Conservation (phyloP, 83 land plant genomes). For the Thuja plicata region DNA sequence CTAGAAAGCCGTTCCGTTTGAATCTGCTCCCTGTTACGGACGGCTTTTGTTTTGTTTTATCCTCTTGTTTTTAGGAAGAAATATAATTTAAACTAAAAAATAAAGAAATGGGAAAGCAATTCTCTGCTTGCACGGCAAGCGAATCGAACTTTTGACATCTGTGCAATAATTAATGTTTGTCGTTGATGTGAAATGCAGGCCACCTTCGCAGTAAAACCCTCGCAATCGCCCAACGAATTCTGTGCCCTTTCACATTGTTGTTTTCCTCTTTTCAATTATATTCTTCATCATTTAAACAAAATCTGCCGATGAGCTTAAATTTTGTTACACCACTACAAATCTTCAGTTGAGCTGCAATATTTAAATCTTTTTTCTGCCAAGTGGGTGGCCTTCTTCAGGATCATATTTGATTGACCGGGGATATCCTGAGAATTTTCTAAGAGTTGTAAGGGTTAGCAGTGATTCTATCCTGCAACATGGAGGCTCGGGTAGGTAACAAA, state of each 20-base stretch:
- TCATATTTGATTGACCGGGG: neutral
- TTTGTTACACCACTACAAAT: neutral
- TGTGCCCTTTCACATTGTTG: neutral
- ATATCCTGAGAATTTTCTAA: neutral
- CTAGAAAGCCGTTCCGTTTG: neutral
- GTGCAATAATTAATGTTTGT: neutral
- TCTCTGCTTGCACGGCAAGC: neutral
- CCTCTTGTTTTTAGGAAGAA: neutral
- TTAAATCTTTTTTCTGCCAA: neutral
- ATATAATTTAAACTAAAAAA: neutral
- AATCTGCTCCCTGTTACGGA: neutral
- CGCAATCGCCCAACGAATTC: neutral
- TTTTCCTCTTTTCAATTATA: neutral
- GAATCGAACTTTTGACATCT: conserved; percentile 5
- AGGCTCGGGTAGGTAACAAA: conserved; percentile 13
- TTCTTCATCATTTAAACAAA: neutral
- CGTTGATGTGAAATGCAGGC: neutral
- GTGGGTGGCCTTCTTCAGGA: neutral
- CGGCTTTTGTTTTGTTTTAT: neutral
- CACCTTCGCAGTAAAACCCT: neutral
- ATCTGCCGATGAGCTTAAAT: neutral
- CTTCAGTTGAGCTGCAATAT: neutral
- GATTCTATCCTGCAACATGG: conserved; percentile 12
- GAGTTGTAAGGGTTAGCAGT: neutral
- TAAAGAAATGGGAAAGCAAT: neutral